Evolutionary conservation across 2,329 filamentous ascomycete species (phyloP).

Genomic region (Nigrospora sphaerica): DNA sequence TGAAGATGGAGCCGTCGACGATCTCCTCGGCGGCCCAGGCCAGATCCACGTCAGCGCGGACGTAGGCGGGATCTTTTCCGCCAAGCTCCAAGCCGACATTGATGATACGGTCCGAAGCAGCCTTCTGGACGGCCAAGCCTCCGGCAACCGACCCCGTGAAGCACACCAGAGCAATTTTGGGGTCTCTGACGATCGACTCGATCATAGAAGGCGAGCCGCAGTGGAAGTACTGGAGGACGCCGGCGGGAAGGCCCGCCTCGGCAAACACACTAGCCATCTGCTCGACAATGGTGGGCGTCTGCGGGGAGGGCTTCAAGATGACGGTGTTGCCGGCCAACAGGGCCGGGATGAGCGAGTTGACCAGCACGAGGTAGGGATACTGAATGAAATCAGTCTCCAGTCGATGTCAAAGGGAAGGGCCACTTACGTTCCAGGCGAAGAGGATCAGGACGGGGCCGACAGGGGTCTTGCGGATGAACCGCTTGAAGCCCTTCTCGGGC

Average conservation of each 20-base stretch:
- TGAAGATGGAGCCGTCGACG: constrained; percentile 93
- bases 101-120: constrained; percentile 76
- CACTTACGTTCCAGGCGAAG: constrained; percentile 89
- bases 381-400: constrained; percentile 26
- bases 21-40: constrained; percentile 91
- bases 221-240: constrained; percentile 90
- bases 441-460: constrained; percentile 83
- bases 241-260: constrained; percentile 72
- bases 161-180: constrained; percentile 73
- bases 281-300: constrained; percentile 88
- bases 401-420: not conserved
- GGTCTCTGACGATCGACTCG: constrained; percentile 70
- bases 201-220: constrained; percentile 72
- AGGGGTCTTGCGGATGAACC: constrained; percentile 83
- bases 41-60: constrained; percentile 78
- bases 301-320: constrained; percentile 89
- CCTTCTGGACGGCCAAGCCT: constrained; percentile 77
- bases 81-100: constrained; percentile 86
- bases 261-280: constrained; percentile 70
- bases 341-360: constrained; percentile 91
- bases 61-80: constrained; percentile 90
- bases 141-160: constrained; percentile 92
- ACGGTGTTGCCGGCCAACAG: constrained; percentile 84
- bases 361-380: constrained; percentile 91
- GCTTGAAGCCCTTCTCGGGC: constrained; percentile 78